phyloP scores from a whole-genome alignment of 176 grass and related monocot species.

The Zoysia pacifica region DNA sequence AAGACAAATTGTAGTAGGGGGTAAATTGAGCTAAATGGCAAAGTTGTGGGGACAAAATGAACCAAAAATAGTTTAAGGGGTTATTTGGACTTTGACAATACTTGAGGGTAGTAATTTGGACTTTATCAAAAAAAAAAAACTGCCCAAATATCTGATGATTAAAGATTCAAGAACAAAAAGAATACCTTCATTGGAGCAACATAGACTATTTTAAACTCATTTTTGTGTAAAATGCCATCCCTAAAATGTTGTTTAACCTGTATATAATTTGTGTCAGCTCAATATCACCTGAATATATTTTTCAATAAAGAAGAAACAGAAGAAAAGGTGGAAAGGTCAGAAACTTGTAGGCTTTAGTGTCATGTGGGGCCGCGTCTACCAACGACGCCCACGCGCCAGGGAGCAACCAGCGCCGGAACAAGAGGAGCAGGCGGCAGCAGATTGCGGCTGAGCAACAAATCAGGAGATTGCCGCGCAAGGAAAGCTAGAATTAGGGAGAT shows the following conservation, averaged over 20 bases:
- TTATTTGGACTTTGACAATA: too few species aligned
- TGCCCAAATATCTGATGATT: constrained; percentile 7
- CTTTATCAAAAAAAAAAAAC: neutral
- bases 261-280: constrained; percentile 18
- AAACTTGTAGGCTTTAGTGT: constrained; percentile 14
- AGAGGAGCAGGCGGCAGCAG: too few species aligned
- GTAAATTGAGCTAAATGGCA: too few species aligned
- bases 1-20: neutral
- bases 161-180: constrained; percentile 22
- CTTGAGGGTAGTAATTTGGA: too few species aligned
- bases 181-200: constrained; percentile 99
- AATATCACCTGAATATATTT: constrained; percentile 20
- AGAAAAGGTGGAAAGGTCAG: constrained; percentile 8
- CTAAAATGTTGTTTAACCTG: constrained; percentile 96
- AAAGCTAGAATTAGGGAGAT: too few species aligned
- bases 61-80: too few species aligned
- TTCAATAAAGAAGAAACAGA: constrained; percentile 18
- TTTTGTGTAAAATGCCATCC: constrained; percentile 94
- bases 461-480: too few species aligned
- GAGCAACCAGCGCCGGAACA: too few species aligned
- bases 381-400: too few species aligned
- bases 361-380: too few species aligned
- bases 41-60: too few species aligned
- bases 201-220: constrained; percentile 99
- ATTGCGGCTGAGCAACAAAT: too few species aligned